Evolutionary conservation across 1,139 yeast genomes (phyloP), one percentile per base, ranked within the genome.

Genomic region (Arxiozyma slooffiae): DNA sequence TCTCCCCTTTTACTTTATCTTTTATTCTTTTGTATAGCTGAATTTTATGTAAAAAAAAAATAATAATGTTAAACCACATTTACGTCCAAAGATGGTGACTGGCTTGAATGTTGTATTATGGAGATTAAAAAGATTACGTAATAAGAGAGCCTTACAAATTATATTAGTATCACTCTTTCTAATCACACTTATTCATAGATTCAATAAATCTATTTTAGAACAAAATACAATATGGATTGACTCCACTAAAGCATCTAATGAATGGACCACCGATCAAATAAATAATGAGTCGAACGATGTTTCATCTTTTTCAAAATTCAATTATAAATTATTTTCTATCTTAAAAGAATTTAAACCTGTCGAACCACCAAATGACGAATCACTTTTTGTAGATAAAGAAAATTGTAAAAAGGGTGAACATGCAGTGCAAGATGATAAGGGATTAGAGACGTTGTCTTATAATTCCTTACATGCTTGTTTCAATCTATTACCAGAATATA

Each of bases 401-500:
- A 39, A 20, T 16, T 46, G 48, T 14, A 39, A 39, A 34, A 48
- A 40, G 20, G 56, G 57, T 21, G 58, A 57, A 26, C 48, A 53
- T 46, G 46, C 53, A 4, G 50, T 49, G 23, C 22, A 42, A 30
- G 55, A 51, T 24, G 8, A 14, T 4, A 48, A 47, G 4, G 56
- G 53, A 9, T 24, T 52, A 8, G 44, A 39, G 4, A 53, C 49
- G 20, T 52, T 55, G 14, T 47, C 57, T 9, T 58, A 52, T 47
- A 52, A 56, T 17, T 56, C 52, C 39, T 51, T 62, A 47, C 50
- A 55, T 20, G 52, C 49, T 1, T 62, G 66, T 49, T 55, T 53
- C 48, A 53, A 79, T 53, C 65, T 85, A 43, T 68, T 75, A 7
- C 68, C 67, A 0, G 69, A 68, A 0, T 81, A 82, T 56, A 66